phyloP scores from a whole-genome alignment of 352 stramenopile species.

The Aphanomyces astaci region DNA sequence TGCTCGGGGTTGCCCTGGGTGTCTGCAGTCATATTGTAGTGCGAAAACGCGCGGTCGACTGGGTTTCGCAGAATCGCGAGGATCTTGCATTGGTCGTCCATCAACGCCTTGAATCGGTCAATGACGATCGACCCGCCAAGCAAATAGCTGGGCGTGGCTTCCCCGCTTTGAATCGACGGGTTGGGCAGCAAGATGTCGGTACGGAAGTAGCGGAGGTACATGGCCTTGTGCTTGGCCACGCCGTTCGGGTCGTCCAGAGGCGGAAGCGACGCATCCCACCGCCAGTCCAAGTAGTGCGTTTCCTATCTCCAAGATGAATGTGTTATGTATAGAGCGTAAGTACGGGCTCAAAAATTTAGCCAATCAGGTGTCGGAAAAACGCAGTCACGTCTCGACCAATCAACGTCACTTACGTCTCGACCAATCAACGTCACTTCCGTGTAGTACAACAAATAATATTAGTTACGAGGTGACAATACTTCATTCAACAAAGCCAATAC shows the following conservation, averaged over 20 bases:
- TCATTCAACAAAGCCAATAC: too few relatives aligned
- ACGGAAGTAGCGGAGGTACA: slow-evolving; percentile 83
- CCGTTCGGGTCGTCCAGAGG: slow-evolving; percentile 46
- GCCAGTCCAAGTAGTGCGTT: slow-evolving; percentile 98
- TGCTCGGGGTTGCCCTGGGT: slow-evolving; percentile 61
- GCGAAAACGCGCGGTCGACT: slow-evolving; percentile 77
- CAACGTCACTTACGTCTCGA: too few relatives aligned
- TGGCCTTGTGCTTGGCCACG: slow-evolving; percentile 45
- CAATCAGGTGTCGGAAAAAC: too few relatives aligned
- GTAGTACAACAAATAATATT: too few relatives aligned
- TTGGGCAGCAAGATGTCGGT: slow-evolving; percentile 74
- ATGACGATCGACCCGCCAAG: slow-evolving; percentile 71
- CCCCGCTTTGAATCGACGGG: slow-evolving; percentile 87
- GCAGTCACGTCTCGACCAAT: too few relatives aligned
- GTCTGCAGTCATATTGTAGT: slow-evolving; percentile 85
- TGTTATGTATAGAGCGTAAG: too few relatives aligned
- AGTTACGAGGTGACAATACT: too few relatives aligned
- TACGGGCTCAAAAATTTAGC: too few relatives aligned
- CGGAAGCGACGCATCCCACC: slow-evolving; percentile 84
- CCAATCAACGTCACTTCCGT: too few relatives aligned
- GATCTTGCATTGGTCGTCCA: slow-evolving; percentile 66
- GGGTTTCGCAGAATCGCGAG: slow-evolving; percentile 79
- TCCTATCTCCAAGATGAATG: slow-evolving; percentile 64
- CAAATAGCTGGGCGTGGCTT: slow-evolving; percentile 89
- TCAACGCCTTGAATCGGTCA: slow-evolving; percentile 62